These are phyloP conservation scores for Myriosclerotinia scirpicola DNA, from an alignment of 2,329 filamentous ascomycete genomes.

Conservation along the genomic window DNA sequence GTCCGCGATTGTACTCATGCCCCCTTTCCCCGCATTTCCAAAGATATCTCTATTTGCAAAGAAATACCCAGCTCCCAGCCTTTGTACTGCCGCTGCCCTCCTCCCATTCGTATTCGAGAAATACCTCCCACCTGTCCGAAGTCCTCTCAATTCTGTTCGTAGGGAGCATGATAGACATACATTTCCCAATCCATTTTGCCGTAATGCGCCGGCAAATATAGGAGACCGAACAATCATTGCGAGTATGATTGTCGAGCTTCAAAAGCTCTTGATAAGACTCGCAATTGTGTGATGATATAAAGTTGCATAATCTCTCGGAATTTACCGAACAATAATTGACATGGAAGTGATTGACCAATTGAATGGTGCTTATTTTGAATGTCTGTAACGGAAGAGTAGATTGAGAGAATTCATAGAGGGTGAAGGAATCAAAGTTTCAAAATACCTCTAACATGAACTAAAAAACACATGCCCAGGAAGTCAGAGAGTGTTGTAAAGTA, in stretches of 20 bases:
- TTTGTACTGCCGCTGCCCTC: conserved; percentile 28
- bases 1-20: conserved; percentile 28
- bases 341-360: conserved; percentile 16
- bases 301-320: conserved; percentile 16
- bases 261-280: conserved; percentile 12
- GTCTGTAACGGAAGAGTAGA: neutral
- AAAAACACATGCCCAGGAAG: neutral
- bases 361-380: conserved; percentile 9
- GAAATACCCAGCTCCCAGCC: conserved; percentile 37
- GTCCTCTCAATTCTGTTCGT: conserved; percentile 17
- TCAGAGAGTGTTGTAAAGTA: neutral
- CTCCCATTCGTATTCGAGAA: conserved; percentile 34
- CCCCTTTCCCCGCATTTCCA: conserved; percentile 30
- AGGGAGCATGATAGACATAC: conserved; percentile 20
- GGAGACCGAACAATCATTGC: conserved; percentile 25
- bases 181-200: conserved; percentile 17
- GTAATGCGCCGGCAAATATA: conserved; percentile 1
- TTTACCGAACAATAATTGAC: conserved; percentile 15
- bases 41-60: conserved; percentile 35
- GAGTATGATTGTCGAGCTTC: conserved; percentile 16
- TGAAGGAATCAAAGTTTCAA: neutral
- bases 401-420: too few relatives aligned
- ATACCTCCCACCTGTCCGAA: conserved; percentile 28
- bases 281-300: conserved; percentile 9
- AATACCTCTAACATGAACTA: neutral